phyloP scores from a whole-genome alignment of 768 basidiomycete genomes.

The Pulveroboletus sp. region DNA sequence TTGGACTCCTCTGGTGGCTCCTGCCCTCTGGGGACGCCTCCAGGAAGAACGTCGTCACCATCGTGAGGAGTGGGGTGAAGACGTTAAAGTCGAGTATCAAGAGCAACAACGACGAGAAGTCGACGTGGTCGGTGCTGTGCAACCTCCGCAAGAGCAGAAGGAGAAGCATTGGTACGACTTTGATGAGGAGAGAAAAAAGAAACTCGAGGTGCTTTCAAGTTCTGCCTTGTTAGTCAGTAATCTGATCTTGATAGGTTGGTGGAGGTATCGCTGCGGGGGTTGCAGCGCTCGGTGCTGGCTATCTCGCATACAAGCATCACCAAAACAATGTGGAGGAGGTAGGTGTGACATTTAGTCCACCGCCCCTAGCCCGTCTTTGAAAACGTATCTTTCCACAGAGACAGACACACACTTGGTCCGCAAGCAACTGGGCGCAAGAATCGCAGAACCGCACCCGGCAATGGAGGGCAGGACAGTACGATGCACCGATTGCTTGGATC shows the following conservation, averaged over 20 bases:
- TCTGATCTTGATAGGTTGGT: conserved; percentile 44
- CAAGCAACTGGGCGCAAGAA: conserved; percentile 51
- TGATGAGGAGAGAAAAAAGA: conserved; percentile 52
- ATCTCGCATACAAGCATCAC: conserved; percentile 50
- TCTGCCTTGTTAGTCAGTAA: background rate
- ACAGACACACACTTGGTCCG: conserved; percentile 47
- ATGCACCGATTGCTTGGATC: conserved; percentile 56
- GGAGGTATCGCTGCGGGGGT: conserved; percentile 56
- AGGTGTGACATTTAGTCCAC: background rate
- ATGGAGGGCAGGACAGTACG: conserved; percentile 41
- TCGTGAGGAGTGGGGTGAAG: conserved; percentile 16
- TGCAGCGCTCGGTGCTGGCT: conserved; percentile 49
- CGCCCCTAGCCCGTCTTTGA: background rate
- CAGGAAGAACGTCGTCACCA: conserved; percentile 30
- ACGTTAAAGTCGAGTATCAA: conserved; percentile 10
- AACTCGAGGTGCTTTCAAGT: conserved; percentile 44
- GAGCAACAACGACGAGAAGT: conserved; percentile 26
- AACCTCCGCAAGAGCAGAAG: conserved; percentile 39
- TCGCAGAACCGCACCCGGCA: conserved; percentile 50
- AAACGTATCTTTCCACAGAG: conserved; percentile 32
- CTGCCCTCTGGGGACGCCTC: conserved; percentile 64
- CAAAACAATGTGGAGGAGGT: conserved; percentile 57
- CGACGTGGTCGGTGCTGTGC: conserved; percentile 17
- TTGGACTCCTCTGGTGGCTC: conserved; percentile 60
- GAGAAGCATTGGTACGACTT: conserved; percentile 54